Base-by-base conservation (phyloP, 2,329 filamentous ascomycete species). In the Cercospora zeina region DNA sequence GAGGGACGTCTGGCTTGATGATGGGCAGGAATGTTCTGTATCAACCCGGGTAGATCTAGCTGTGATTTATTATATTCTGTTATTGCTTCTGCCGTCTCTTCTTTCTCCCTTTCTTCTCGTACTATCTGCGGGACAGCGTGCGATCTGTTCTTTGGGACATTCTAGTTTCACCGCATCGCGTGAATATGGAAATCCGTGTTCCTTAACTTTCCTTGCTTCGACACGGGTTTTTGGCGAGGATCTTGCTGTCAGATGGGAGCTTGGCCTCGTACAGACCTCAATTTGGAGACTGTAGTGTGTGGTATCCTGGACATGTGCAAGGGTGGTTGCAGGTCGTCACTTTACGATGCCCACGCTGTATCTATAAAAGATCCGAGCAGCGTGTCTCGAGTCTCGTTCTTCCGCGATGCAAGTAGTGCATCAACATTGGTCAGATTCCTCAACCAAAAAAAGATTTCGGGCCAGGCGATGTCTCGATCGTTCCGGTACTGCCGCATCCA, bases 131-230 rank as follows among this genome's bases (percentile, higher is more conserved):
- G 24, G 24, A 3, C 24, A 27, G 6, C 24, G 24, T 16, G 39
- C 39, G 19, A 24, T 45, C 39, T 21, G 47, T 13, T 31, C 24
- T 3, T 16, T 33, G 24, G 8, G 47, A 31, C 30, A 24, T 13
- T 16, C 39, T 45, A 45, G 47, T 51, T 33, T 51, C 24, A 31
- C 47, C n/a, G 47, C 24, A 7, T 8, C 16, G 30, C 47, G 47
- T 51, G 47, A 6, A 27, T 27, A 27, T 27, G 6, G 3, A 6
- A 3, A 31, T 33, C 24, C 24, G 24, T 27, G 24, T 27, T 27
- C 24, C 21, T 50, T 19, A 50, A 50, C 19, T 50, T 30, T 31
- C 24, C 47, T 51, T 51, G 24, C n/a, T 51, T 51, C 14, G 47
- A 51, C 47, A 51, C 47, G 47, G 30, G 24, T 11, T 45, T 45